A percentile compares a stretch with the other conserved stretches of the same genome.
Evolutionary conservation across 805 yeast species (phyloP).

Genomic region (Lipomyces kockii): DNA sequence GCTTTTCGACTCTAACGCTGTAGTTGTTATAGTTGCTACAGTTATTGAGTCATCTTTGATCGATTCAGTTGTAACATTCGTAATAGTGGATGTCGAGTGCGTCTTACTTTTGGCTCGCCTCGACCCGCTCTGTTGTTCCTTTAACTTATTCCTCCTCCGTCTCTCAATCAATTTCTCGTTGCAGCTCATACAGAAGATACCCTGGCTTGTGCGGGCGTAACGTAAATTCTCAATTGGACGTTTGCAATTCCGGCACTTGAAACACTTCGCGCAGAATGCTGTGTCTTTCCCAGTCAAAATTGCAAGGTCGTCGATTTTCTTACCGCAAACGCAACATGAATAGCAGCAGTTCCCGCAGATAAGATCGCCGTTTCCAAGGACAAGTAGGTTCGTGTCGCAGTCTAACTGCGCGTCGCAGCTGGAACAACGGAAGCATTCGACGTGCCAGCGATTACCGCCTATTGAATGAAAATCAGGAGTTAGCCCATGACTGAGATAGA

Average conservation of each 20-base stretch:
- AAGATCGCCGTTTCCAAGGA: conserved; percentile 87
- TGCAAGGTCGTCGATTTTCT: conserved; percentile 90
- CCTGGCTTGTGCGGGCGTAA: conserved; percentile 91
- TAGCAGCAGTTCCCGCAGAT: conserved; percentile 94
- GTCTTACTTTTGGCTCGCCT: conserved; percentile 5
- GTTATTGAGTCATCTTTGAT: background rate
- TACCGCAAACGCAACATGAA: conserved; percentile 80
- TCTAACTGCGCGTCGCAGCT: conserved; percentile 79
- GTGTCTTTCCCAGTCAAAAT: conserved; percentile 86
- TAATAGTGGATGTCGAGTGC: background rate
- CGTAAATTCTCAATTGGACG: conserved; percentile 82
- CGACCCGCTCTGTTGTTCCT: conserved; percentile 3
- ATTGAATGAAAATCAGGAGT: background rate
- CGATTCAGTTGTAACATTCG: conserved; percentile 2
- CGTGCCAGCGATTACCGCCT: conserved; percentile 96
- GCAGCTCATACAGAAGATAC: conserved; percentile 90
- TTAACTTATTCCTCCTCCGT: conserved; percentile 58
- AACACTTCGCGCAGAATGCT: conserved; percentile 90
- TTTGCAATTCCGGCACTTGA: conserved; percentile 86
- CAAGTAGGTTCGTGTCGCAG: conserved; percentile 86
- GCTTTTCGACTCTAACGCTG: background rate
- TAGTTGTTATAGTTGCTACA: background rate
- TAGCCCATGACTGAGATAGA: background rate
- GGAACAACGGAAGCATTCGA: conserved; percentile 87
- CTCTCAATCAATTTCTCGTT: conserved; percentile 81